Evolutionary conservation across 306 rosid species (phyloP).

Genomic region (Sicyos baderoa): DNA sequence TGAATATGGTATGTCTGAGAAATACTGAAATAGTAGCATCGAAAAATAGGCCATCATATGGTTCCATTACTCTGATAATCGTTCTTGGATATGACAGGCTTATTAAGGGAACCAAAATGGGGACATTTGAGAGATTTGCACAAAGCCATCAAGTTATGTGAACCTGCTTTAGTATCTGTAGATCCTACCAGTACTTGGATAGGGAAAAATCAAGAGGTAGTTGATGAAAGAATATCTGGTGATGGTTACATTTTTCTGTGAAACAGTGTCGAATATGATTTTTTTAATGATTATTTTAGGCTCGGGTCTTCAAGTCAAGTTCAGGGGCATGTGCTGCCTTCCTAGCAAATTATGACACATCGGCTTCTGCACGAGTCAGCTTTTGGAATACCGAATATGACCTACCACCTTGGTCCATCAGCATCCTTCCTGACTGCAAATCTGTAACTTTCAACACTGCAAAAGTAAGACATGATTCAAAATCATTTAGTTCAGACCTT

Average conservation of each 20-base stretch:
- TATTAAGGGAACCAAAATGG: slow-evolving; percentile 76
- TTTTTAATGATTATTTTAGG: slow-evolving; percentile 32
- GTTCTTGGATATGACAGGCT: slow-evolving; percentile 39
- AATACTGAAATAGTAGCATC: not conserved
- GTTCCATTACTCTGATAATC: slow-evolving; percentile 18
- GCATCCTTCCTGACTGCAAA: slow-evolving; percentile 92
- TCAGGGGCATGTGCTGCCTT: slow-evolving; percentile 69
- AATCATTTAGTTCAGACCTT: not conserved
- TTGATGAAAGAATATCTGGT: slow-evolving; percentile 10
- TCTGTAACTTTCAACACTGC: slow-evolving; percentile 76
- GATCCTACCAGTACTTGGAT: slow-evolving; percentile 58
- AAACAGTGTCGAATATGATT: slow-evolving; percentile 3
- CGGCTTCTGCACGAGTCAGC: slow-evolving; percentile 35
- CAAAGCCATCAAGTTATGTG: slow-evolving; percentile 64
- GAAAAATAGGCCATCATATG: not conserved
- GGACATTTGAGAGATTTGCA: slow-evolving; percentile 83
- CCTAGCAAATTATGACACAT: slow-evolving; percentile 66
- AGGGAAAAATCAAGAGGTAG: slow-evolving; percentile 67
- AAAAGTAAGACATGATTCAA: slow-evolving; percentile 37
- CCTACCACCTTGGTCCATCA: slow-evolving; percentile 84
- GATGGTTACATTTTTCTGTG: not conserved
- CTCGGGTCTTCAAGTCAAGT: slow-evolving; percentile 54
- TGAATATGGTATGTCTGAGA: slow-evolving; percentile 60
- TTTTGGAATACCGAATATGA: slow-evolving; percentile 55
- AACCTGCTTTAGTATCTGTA: slow-evolving; percentile 53